Conservation (phyloP, 2,329 filamentous ascomycete species). For the Fusarium setosum region DNA sequence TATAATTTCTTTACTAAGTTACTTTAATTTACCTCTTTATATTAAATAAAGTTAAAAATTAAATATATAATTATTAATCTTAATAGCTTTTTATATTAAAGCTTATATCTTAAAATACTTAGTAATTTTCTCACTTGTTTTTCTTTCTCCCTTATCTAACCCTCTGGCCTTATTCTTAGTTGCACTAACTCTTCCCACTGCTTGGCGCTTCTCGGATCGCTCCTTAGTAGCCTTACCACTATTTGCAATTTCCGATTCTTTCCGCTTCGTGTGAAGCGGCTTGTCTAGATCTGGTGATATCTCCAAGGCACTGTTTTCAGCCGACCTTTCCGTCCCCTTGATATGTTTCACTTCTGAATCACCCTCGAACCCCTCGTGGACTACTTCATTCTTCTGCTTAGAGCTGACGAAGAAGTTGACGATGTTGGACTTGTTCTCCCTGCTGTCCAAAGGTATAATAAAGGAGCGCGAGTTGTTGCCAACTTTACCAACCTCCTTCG, state of each 20-base stretch:
- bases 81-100: too few species aligned
- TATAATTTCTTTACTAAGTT: too few species aligned
- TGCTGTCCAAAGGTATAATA: constrained; percentile 83
- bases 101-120: constrained; percentile 78
- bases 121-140: constrained; percentile 71
- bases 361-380: background rate
- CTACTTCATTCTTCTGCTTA: constrained; percentile 52
- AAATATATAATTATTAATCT: too few species aligned
- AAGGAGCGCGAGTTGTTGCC: constrained; percentile 90
- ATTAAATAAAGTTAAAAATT: too few species aligned
- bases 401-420: constrained; percentile 86
- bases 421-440: constrained; percentile 92
- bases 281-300: background rate
- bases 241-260: constrained; percentile 28
- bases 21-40: too few species aligned
- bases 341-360: background rate
- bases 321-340: background rate
- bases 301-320: background rate
- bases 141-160: constrained; percentile 76
- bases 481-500: constrained; percentile 91
- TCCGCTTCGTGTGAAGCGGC: constrained; percentile 37
- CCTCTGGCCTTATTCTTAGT: constrained; percentile 54
- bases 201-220: constrained; percentile 41
- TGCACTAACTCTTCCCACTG: constrained; percentile 50
- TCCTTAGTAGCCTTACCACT: constrained; percentile 30